Percentiles rank a stretch among this genome's conserved stretches.
These are phyloP conservation scores for Colletotrichum musicola DNA, from an alignment of 2,329 filamentous ascomycete species.

Conservation along the genomic window DNA sequence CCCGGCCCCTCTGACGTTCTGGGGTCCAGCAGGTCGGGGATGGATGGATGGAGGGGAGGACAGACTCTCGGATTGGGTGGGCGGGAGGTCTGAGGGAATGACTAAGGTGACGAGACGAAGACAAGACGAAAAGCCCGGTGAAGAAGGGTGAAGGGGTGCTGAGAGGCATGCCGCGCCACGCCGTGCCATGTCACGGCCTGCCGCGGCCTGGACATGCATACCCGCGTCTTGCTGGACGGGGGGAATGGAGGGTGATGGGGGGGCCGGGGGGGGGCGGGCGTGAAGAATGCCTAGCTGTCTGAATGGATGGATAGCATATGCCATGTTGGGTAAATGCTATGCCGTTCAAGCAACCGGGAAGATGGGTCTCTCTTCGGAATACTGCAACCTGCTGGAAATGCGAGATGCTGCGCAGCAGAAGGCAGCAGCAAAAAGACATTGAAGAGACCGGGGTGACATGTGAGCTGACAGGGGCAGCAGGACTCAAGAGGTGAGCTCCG, in stretches of 20 bases:
- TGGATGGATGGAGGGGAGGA: neutral
- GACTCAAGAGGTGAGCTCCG: too few species aligned
- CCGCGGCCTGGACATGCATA: conserved; percentile 29
- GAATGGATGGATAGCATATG: neutral
- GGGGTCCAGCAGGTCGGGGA: conserved; percentile 25
- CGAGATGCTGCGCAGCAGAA: too few species aligned
- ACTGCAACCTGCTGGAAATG: too few species aligned
- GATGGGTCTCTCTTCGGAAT: too few species aligned
- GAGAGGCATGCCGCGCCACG: conserved; percentile 34
- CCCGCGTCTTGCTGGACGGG: conserved; percentile 20
- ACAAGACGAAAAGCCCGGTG: conserved; percentile 1
- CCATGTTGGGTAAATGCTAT: conserved; percentile 1
- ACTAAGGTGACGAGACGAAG: conserved; percentile 21
- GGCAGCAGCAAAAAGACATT: too few species aligned
- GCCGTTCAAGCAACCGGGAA: too few species aligned
- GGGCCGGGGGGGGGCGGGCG: neutral
- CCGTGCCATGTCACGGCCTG: conserved; percentile 28
- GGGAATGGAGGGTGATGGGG: neutral
- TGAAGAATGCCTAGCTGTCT: conserved; percentile 8
- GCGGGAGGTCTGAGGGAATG: conserved; percentile 23
- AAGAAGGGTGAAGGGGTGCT: neutral
- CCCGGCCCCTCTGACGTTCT: conserved; percentile 32
- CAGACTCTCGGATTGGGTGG: conserved; percentile 5
- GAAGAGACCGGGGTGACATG: too few species aligned
- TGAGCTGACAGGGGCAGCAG: too few species aligned